Conservation (phyloP, 2,329 filamentous ascomycete genomes). For the Mycosphaerella sp. region DNA sequence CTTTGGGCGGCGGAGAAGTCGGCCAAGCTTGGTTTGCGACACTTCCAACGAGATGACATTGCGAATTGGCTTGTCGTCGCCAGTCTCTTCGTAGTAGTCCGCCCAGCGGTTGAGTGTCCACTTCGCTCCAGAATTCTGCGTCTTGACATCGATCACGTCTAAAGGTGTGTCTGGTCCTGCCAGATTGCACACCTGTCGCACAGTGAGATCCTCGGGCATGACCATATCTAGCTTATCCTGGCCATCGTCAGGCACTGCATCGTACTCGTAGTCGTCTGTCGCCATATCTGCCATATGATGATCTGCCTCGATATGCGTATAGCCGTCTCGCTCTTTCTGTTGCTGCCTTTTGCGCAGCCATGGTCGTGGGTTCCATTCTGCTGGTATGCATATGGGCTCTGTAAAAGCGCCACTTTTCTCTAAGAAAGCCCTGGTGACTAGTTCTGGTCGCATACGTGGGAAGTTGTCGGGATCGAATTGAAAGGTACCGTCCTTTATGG, state of each 20-base stretch:
- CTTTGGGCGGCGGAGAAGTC: constrained; percentile 56
- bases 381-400: constrained; percentile 62
- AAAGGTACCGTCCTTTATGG: constrained; percentile 60
- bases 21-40: constrained; percentile 57
- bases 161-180: constrained; percentile 58
- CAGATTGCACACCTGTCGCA: constrained; percentile 57
- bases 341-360: constrained; percentile 26
- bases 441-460: constrained; percentile 57
- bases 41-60: constrained; percentile 67
- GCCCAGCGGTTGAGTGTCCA: constrained; percentile 63
- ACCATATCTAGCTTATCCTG: constrained; percentile 64
- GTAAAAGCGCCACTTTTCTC: constrained; percentile 58
- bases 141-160: constrained; percentile 64
- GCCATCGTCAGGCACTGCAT: constrained; percentile 51
- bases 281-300: constrained; percentile 23
- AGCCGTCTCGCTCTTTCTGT: constrained; percentile 4
- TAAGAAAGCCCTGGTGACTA: constrained; percentile 58
- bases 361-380: constrained; percentile 52
- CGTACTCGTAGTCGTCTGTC: constrained; percentile 42
- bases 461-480: constrained; percentile 57
- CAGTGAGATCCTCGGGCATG: constrained; percentile 58
- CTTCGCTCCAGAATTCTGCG: constrained; percentile 58
- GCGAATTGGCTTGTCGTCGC: constrained; percentile 54
- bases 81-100: constrained; percentile 60
- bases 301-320: constrained; percentile 28